Evolutionary conservation across 345 rosid genomes (phyloP), one percentile per base, ranked within the genome.

Genomic region (Syzygium oleosum): DNA sequence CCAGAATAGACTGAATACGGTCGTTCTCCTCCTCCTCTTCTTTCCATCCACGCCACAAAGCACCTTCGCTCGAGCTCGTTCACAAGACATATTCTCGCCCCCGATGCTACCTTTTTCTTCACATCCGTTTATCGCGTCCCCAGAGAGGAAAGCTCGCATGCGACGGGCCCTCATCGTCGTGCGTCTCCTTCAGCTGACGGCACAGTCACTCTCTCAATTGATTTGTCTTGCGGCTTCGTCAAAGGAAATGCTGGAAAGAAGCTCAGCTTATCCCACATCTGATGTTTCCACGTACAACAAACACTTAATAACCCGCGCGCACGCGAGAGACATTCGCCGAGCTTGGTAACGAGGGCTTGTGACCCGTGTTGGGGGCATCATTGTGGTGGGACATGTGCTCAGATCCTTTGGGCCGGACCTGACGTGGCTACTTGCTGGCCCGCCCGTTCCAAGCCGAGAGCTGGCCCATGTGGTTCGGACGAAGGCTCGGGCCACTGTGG

Each of bases 371-470:
- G 91, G 87, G 92, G 89, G 87, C 89, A 12, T 53, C 7, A 25
- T 9, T 8, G 87, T 85, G 88, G 9, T 43, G 65, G 91, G 5
- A 90, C 8, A 0, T 38, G 61, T 77, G 38, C 10, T 85, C 6
- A 19, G 53, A 21, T 27, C 52, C n/a, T 3, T 1, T 7, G 23
- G 88, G 91, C 12, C 38, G 92, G 89, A 16, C 8, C 8, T 25
- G 2, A 8, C 0, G 12, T 46, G 88, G 91, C 19, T 2, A 0
- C 0, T 0, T 4, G 0, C 77, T 43, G 91, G 90, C 86, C 9
- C 3, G 93, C 91, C 93, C 94, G 51, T 51, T 90, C 92, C 90
- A 90, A 91, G 94, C 84, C 14, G 34, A 54, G 91, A 91, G 93
- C 12, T 61, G 38, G 6, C 0, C 34, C 38, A 1, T 6, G 73